These are phyloP conservation scores for Pythium aquatile DNA, from an alignment of 352 stramenopile species.

Conservation along the genomic window DNA sequence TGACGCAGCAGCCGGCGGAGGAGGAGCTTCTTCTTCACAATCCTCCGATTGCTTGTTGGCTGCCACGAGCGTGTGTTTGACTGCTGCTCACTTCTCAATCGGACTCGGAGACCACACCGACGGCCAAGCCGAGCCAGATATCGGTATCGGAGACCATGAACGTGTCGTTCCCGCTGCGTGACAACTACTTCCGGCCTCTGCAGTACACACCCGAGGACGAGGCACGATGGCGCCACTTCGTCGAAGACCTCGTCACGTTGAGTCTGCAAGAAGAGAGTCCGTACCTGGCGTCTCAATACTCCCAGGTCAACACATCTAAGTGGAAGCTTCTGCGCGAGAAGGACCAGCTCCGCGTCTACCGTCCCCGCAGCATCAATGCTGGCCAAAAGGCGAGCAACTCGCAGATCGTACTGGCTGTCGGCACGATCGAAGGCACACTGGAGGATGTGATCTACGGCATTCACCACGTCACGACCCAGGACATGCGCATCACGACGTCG, in stretches of 20 bases:
- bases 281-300: conserved; percentile 10
- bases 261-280: conserved; percentile 15
- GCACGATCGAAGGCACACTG: conserved; percentile 29
- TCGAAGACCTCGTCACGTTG: conserved; percentile 16
- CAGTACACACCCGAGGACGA: conserved; percentile 16
- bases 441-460: conserved; percentile 31
- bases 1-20: too few relatives aligned
- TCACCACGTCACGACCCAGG: conserved; percentile 23
- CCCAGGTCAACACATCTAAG: background rate
- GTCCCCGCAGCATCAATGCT: conserved; percentile 4
- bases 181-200: conserved; percentile 26
- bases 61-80: too few relatives aligned
- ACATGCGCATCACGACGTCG: conserved; percentile 26
- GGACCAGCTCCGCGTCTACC: conserved; percentile 28
- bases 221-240: conserved; percentile 16
- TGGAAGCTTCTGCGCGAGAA: conserved; percentile 26
- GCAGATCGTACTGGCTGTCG: conserved; percentile 21
- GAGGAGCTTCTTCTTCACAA: background rate
- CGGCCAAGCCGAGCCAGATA: background rate
- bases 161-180: conserved; percentile 26
- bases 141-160: conserved; percentile 14
- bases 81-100: background rate
- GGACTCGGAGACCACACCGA: conserved; percentile 1
- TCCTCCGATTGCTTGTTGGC: too few relatives aligned
- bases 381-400: background rate